These are phyloP conservation scores for Harrya chromipes DNA, from an alignment of 768 basidiomycete species.

Conservation along the genomic window DNA sequence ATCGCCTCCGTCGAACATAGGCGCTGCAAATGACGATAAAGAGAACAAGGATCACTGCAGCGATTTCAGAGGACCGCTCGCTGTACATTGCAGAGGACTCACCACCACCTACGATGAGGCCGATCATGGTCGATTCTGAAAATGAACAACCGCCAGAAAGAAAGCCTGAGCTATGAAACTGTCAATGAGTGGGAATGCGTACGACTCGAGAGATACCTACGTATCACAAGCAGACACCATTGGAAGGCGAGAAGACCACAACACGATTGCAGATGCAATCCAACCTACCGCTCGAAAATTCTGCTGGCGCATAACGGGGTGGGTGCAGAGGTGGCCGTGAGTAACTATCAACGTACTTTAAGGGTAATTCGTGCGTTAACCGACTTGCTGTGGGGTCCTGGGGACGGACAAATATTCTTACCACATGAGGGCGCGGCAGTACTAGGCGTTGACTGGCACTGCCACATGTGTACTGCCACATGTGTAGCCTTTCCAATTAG, in stretches of 20 bases:
- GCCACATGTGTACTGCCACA: too few species aligned
- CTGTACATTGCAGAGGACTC: not conserved
- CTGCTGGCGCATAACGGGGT: constrained; percentile 3
- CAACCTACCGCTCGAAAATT: not conserved
- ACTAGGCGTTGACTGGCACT: too few species aligned
- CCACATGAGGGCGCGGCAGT: too few species aligned
- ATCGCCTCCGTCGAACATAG: constrained; percentile 1
- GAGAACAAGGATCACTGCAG: not conserved
- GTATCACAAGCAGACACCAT: constrained; percentile 11
- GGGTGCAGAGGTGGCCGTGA: not conserved
- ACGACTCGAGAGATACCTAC: constrained; percentile 4
- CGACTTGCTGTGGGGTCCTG: too few species aligned
- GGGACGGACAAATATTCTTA: too few species aligned
- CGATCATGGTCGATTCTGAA: not conserved
- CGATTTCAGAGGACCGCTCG: constrained; percentile 2
- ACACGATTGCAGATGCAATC: not conserved
- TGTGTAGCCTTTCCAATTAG: too few species aligned
- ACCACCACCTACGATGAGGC: constrained; percentile 5
- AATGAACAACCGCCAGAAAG: not conserved
- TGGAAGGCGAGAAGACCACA: constrained; percentile 6
- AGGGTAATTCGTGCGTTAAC: too few species aligned
- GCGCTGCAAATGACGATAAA: not conserved
- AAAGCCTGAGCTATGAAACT: not conserved
- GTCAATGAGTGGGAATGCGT: not conserved
- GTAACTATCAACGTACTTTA: too few species aligned